Evolutionary conservation across 192 early-diverging fungal species (phyloP), one percentile per base, ranked within the genome.

Genomic region (Backusella westeae): DNA sequence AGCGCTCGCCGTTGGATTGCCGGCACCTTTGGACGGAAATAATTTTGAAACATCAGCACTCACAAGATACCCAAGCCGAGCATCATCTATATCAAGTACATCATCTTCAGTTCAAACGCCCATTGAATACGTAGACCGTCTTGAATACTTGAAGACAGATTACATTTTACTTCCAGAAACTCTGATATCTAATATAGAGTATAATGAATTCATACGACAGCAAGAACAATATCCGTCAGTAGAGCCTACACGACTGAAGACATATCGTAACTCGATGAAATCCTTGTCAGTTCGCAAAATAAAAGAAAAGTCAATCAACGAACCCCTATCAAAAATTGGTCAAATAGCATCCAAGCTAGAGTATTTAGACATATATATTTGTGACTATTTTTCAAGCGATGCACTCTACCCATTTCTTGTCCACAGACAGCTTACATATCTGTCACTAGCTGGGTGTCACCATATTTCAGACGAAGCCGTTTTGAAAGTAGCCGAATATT

Each of bases 351-450:
- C 70, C 49, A 75, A 85, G 23, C 74, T 88, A 0, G 76, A 82
- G n/a, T 73, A 75, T 23, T 71, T 88, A 23, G 85, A 88, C 32
- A 79, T 88, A 21, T 88, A 88, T 23, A 88, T 88, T 26, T 88
- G 87, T 29, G 87, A 86, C 23, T 70, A 81, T 42, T 46, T 88
- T 10, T 66, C 79, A 4, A 82, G 85, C 32, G 67, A 46, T 52
- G 76, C 83, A 21, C 74, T 86, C 14, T 56, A 82, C 1, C 52
- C 82, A 0, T 79, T 86, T 32, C 80, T 85, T 10, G 82, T 71
- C 12, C 79, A 76, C 7, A 73, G 21, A 14, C 34, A n/a, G 29
- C 41, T 81, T 34, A 85, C 85, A 4, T 75, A 85, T 44, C 8
- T 88, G 3, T 78, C 85, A 1, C 52, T 88, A 15, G 84, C 83